Conservation (phyloP, 2,329 filamentous ascomycete genomes). For the Beauveria brongniartii region DNA sequence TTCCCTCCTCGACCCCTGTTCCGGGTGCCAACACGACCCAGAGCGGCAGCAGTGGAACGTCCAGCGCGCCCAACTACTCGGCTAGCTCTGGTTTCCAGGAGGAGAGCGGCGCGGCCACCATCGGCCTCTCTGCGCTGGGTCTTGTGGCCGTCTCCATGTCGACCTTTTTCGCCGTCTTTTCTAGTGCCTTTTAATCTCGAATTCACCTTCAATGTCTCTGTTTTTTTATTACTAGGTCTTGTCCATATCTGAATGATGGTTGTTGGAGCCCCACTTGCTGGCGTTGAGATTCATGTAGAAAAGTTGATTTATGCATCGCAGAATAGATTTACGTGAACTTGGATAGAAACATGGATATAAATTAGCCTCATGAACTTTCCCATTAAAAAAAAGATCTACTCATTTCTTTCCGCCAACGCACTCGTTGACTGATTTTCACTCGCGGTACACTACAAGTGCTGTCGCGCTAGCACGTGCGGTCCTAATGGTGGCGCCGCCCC, state of each 20-base stretch:
- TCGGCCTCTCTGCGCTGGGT: background rate
- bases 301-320: background rate
- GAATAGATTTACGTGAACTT: background rate
- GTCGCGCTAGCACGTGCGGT: constrained; percentile 3
- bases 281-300: background rate
- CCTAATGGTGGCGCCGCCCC: background rate
- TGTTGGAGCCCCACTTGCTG: background rate
- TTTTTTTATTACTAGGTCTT: background rate
- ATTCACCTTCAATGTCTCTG: background rate
- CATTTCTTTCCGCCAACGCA: background rate
- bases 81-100: constrained; percentile 26
- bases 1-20: constrained; percentile 41
- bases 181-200: background rate
- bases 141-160: background rate
- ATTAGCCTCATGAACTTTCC: background rate
- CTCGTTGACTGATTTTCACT: background rate
- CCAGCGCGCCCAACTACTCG: constrained; percentile 16
- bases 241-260: background rate
- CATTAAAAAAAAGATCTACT: background rate
- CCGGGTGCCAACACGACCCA: constrained; percentile 29
- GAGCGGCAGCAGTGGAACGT: constrained; percentile 2
- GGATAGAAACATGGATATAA: background rate
- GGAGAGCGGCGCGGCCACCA: background rate
- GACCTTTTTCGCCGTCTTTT: background rate
- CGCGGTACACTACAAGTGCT: background rate